These are phyloP conservation scores for Oidium heveae DNA, from an alignment of 2,329 filamentous ascomycete species.

Conservation along the genomic window DNA sequence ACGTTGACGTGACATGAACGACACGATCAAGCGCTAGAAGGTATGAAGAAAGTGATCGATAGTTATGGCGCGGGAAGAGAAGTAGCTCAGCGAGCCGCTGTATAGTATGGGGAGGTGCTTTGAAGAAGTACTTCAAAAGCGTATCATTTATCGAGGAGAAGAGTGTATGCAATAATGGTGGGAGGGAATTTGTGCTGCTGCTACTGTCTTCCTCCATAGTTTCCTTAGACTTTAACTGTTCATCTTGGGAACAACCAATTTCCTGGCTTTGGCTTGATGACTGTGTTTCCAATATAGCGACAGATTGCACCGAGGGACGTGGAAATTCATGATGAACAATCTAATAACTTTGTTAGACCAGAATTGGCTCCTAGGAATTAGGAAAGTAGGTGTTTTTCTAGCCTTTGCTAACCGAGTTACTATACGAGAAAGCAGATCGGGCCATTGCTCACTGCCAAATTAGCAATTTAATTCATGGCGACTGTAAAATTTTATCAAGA, in stretches of 20 bases:
- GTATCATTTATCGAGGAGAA: slow-evolving; percentile 33
- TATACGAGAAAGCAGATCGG: slow-evolving; percentile 16
- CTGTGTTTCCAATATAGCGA: slow-evolving; percentile 39
- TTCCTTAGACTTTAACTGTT: slow-evolving; percentile 40
- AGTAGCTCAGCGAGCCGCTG: slow-evolving; percentile 80
- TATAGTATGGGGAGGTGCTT: slow-evolving; percentile 68
- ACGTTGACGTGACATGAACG: slow-evolving; percentile 65
- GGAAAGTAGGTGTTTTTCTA: slow-evolving; percentile 5
- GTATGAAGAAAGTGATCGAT: slow-evolving; percentile 59
- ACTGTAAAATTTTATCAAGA: background rate
- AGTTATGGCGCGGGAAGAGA: slow-evolving; percentile 50
- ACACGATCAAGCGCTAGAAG: slow-evolving; percentile 79
- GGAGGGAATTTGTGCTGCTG: slow-evolving; percentile 19
- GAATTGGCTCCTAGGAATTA: background rate
- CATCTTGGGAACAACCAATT: slow-evolving; percentile 7
- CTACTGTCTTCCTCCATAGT: slow-evolving; percentile 22
- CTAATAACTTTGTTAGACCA: slow-evolving; percentile 21
- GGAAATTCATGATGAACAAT: slow-evolving; percentile 28
- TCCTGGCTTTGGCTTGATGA: slow-evolving; percentile 23
- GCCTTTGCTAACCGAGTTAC: slow-evolving; percentile 16
- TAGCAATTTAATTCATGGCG: slow-evolving; percentile 2
- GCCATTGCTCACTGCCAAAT: slow-evolving; percentile 16
- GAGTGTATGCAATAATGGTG: slow-evolving; percentile 36
- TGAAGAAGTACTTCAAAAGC: slow-evolving; percentile 39
- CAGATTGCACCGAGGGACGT: slow-evolving; percentile 18